Evolutionary conservation across 495 filamentous ascomycete genomes (phyloP).

Genomic region (Recurvomyces mirabilis): DNA sequence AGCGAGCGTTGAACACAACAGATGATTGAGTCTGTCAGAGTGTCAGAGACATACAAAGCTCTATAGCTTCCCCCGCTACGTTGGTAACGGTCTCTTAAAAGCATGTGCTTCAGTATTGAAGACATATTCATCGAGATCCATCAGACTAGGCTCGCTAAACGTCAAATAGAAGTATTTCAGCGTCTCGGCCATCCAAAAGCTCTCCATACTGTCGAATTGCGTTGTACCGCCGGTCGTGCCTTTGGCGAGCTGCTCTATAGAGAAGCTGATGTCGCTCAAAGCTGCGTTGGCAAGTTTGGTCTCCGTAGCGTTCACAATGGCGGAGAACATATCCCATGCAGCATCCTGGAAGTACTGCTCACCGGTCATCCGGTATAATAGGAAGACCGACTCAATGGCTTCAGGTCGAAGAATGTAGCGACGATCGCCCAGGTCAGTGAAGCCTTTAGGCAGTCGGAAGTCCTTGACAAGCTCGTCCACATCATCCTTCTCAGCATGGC

Average conservation of each 20-base stretch:
- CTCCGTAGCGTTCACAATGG: slow-evolving; percentile 36
- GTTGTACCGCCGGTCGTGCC: slow-evolving; percentile 10
- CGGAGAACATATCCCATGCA: slow-evolving; percentile 68
- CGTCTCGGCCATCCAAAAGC: slow-evolving; percentile 41
- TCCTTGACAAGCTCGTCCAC: slow-evolving; percentile 10
- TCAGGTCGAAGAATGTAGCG: slow-evolving; percentile 57
- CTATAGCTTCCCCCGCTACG: no score
- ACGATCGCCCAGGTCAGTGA: slow-evolving; percentile 18
- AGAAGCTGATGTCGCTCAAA: slow-evolving; percentile 26
- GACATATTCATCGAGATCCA: slow-evolving; percentile 45
- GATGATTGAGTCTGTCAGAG: no score
- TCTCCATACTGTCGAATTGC: slow-evolving; percentile 32
- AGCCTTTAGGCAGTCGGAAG: slow-evolving; percentile 24
- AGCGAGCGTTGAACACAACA: no score
- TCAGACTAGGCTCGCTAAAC: slow-evolving; percentile 37
- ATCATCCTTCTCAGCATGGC: background rate
- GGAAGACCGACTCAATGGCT: slow-evolving; percentile 47
- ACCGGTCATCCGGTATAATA: slow-evolving; percentile 66
- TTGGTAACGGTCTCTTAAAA: slow-evolving; percentile 24
- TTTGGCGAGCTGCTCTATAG: slow-evolving; percentile 6
- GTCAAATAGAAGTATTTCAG: slow-evolving; percentile 42
- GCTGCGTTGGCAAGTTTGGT: slow-evolving; percentile 29
- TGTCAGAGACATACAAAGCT: no score
- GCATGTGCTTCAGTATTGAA: slow-evolving; percentile 46
- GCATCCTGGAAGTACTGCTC: slow-evolving; percentile 51